Evolutionary conservation across 139 green algal genomes (phyloP), one percentile per base, ranked within the genome.

Genomic region (Chlamydomonas eustigma): DNA sequence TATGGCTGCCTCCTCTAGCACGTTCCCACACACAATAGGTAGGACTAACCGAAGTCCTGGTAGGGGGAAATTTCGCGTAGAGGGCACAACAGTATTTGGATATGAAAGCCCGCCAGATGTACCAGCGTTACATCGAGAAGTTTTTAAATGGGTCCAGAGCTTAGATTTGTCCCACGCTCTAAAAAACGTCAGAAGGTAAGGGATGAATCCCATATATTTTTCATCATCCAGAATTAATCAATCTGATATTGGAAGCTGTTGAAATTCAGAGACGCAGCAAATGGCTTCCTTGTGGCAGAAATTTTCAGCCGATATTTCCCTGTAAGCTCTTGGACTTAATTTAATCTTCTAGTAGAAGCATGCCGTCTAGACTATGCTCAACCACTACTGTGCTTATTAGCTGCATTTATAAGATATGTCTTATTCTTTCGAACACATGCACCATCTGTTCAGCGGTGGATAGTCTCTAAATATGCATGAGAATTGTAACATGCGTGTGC

Each of bases 231-330:
- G n/a, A n/a, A n/a, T n/a, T n/a, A n/a, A n/a, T n/a, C n/a, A n/a
- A n/a, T n/a, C n/a, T n/a, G n/a, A 18, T 33, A 8, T 33, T 69
- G 35, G 18, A 33, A n/a, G 18, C 18, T 34, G 24, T 72, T 6
- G 33, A 72, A 50, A 34, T 34, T 50, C 39, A 84, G 87, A 39
- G 87, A 91, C 51, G 50, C 88, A 3, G 68, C 76, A 3, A 91
- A 90, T 52, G 87, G 87, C 12, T 91, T 89, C 67, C 22, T 88
- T 0, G 78, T 86, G 2, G 87, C 87, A 30, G 87, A 91, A 36
- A 81, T 91, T 31, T 84, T 90, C 33, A 75, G 64, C 0, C 74
- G 85, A 2, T 89, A 89, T 50, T 91, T 88, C 65, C 86, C 81
- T 28, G 83, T 89, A 44, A 70, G 82, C 76, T 5, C 44, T 28